Base-by-base conservation (phyloP, 108 stramenopile species). In the Nitzschia sp. region DNA sequence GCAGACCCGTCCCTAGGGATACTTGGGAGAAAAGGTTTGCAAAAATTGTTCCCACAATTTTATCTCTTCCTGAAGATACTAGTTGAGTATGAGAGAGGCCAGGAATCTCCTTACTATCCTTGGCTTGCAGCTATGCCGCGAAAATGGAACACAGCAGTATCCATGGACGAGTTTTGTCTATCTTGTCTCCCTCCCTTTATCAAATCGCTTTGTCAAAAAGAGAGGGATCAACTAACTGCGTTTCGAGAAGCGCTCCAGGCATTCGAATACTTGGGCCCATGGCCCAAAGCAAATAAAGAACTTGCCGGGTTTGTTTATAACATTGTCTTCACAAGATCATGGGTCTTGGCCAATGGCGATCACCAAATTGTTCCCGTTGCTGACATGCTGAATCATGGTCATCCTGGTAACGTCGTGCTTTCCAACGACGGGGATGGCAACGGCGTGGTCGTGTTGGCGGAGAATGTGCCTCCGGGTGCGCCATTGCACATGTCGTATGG, bases 301-400 rank as follows among this genome's bases (percentile, higher is more conserved):
- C 46, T 82, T 31, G 55, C 68, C 29, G 79, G 60, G 34, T 86
- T 77, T 77, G 78, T 69, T 9, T 86, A 77, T 58, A 76, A 82
- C 58, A 59, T 86, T 29, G 82, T 84, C 13, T 81, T 72, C 54
- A 86, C 82, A 1, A 36, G 85, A 11, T 33, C 54, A 35, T 71
- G 76, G 23, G 70, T 72, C 59, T 29, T 55, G 13, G 58, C 30
- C 1, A 68, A 69, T 49, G 80, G 80, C 2, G 82, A 78, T 57
- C 46, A 68, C 13, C 53, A 38, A 33, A 72, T 85, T 53, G 75
- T 82, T 18, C 84, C 84, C 0, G 54, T 85, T 48, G 80, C 70
- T 4, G 85, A 81, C 74, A 66, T 73, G 68, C 66, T 87, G 46
- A 87, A 87, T 51, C 86, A 87, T 54, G 82, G 34, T 36, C 59